Base-by-base conservation (phyloP, 208 protist species). In the Wallacemonas sp. region DNA sequence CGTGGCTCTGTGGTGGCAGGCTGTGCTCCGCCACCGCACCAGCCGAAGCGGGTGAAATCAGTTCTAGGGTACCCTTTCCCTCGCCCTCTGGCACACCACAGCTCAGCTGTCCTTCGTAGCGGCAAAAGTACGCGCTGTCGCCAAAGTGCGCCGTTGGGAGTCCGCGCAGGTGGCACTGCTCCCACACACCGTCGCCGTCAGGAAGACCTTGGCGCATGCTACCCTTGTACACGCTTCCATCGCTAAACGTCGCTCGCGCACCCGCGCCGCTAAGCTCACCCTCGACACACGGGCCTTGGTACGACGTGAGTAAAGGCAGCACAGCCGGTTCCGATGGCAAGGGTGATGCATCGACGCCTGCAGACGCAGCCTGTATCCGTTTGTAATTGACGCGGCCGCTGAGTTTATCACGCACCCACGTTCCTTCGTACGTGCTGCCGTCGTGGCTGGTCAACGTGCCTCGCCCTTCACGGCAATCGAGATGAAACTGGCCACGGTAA, bases 81-180 rank as follows among this genome's bases (percentile, higher is more conserved):
- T 38, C 44, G 19, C 88, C 91, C 22, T 94, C 83, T 2, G 83
- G 70, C 45, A 81, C 75, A 21, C 86, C 89, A 32, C 63, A 65
- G n/a, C 65, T 60, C 55, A 94, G 95, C 5, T 76, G 68, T 13
- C 92, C 92, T 3, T 89, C 74, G 68, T 96, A 97, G 13, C 63
- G 60, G 36, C 74, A 68, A 26, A 92, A 71, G 3, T 77, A 62
- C 9, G 55, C 55, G 37, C 12, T 6, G 60, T 39, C 39, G 36
- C 42, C 39, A 44, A 54, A 65, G 41, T 9, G 9, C 4, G 13
- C 21, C 60, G 10, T 26, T 38, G 50, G 50, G 6, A 57, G 29
- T 8, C 50, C 50, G 13, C 32, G 42, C 48, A 54, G 61, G 58
- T 66, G 36, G 10, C 78, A 80, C 27, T 86, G 77, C 26, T 85